Evolutionary conservation across 2,329 filamentous ascomycete species (phyloP).

Genomic region (Neophaeococcomyces aloes): DNA sequence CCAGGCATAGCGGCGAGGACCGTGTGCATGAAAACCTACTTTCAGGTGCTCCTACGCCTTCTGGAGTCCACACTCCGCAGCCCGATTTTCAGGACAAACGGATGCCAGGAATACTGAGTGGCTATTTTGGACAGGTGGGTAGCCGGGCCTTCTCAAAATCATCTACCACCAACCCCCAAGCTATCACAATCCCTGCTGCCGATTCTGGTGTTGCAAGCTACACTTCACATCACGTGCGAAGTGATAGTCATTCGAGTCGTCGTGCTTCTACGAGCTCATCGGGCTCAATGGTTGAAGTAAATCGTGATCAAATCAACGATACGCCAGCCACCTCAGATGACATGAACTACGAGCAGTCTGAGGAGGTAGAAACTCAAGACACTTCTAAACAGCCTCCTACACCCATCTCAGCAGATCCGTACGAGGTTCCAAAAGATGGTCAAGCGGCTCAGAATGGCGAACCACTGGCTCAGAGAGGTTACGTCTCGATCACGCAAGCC

Average conservation of each 20-base stretch:
- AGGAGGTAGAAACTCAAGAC: conserved; percentile 21
- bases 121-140: conserved; percentile 99
- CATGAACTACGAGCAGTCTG: conserved; percentile 18
- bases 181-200: conserved; percentile 24
- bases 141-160: conserved; percentile 55
- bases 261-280: conserved; percentile 27
- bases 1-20: conserved; percentile 28
- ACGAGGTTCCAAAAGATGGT: conserved; percentile 34
- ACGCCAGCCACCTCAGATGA: conserved; percentile 20
- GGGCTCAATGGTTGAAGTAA: conserved; percentile 34
- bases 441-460: conserved; percentile 32
- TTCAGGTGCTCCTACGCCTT: conserved; percentile 71
- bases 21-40: conserved; percentile 43
- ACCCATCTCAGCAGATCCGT: conserved; percentile 34
- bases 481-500: conserved; percentile 34
- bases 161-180: conserved; percentile 31
- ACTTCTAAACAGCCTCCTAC: conserved; percentile 33
- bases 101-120: conserved; percentile 84
- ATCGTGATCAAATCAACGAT: conserved; percentile 19
- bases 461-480: conserved; percentile 29
- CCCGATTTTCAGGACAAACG: conserved; percentile 92
- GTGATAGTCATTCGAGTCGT: conserved; percentile 19
- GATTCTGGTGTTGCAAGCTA: conserved; percentile 21
- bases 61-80: conserved; percentile 83
- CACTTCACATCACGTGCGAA: conserved; percentile 21